A percentile compares a stretch with the other conserved stretches of the same genome.
These are phyloP conservation scores for Westerdykella ornata DNA, from an alignment of 2,329 filamentous ascomycete species.

Conservation along the genomic window DNA sequence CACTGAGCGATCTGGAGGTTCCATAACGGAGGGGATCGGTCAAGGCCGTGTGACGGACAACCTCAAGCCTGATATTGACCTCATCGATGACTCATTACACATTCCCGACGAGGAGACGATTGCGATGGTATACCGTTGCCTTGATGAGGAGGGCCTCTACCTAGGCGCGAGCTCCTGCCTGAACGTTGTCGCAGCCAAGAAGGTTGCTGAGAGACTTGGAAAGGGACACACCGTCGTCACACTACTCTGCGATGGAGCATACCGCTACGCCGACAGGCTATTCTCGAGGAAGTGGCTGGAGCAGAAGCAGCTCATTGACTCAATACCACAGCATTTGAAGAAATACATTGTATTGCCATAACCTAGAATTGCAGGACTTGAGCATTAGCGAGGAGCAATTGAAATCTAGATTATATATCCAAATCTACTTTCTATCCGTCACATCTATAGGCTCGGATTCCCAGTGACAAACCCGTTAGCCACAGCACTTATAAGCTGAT, in stretches of 20 bases:
- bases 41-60: slow-evolving; percentile 97
- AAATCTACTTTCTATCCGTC: not conserved
- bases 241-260: slow-evolving; percentile 91
- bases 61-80: slow-evolving; percentile 71
- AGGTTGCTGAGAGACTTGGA: slow-evolving; percentile 85
- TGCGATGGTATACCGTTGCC: slow-evolving; percentile 92
- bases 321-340: slow-evolving; percentile 76
- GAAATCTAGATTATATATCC: not conserved
- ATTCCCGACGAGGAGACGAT: slow-evolving; percentile 92
- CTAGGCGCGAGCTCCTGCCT: slow-evolving; percentile 87
- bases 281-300: slow-evolving; percentile 89
- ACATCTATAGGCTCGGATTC: slow-evolving; percentile 38
- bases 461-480: slow-evolving; percentile 63
- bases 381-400: not conserved
- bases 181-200: slow-evolving; percentile 92
- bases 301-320: slow-evolving; percentile 72
- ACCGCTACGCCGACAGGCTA: slow-evolving; percentile 86
- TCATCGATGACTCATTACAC: slow-evolving; percentile 76
- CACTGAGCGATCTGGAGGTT: slow-evolving; percentile 71
- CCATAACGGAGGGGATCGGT: slow-evolving; percentile 96
- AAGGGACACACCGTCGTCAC: slow-evolving; percentile 88
- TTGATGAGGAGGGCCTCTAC: slow-evolving; percentile 94
- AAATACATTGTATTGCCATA: slow-evolving; percentile 92
- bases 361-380: not conserved
- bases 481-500: slow-evolving; percentile 77